phyloP scores from a whole-genome alignment of 2,329 filamentous ascomycete species.

The Pseudocercospora macadamiae region DNA sequence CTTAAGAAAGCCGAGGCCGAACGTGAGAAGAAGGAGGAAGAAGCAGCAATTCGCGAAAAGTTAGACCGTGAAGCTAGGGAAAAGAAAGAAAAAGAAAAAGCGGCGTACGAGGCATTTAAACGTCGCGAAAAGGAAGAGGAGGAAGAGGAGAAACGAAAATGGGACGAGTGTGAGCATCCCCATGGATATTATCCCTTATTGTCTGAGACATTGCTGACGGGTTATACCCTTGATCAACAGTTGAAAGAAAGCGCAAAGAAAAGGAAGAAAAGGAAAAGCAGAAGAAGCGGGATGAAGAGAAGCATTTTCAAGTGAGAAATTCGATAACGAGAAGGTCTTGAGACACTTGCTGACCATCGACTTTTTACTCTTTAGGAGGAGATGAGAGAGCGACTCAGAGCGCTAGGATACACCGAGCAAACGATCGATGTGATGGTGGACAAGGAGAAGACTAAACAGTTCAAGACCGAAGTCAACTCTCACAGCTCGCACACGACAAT shows the following conservation, averaged over 20 bases:
- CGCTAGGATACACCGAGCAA: conserved; percentile 51
- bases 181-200: too few species aligned
- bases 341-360: too few species aligned
- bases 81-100: conserved; percentile 43
- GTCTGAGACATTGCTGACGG: too few species aligned
- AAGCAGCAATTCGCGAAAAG: conserved; percentile 43
- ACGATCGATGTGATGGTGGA: conserved; percentile 54
- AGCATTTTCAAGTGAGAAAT: conserved; percentile 50
- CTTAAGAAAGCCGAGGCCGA: conserved; percentile 41
- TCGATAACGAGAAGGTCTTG: too few species aligned
- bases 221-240: too few species aligned
- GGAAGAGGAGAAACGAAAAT: conserved; percentile 47
- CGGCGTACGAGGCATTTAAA: conserved; percentile 30
- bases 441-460: conserved; percentile 48
- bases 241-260: conserved; percentile 73
- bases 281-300: conserved; percentile 38
- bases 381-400: conserved; percentile 49
- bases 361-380: too few species aligned
- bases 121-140: conserved; percentile 35
- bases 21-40: conserved; percentile 44
- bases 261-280: conserved; percentile 46
- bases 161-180: too few species aligned
- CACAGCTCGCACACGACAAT: conserved; percentile 5
- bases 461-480: conserved; percentile 27
- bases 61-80: conserved; percentile 43